A percentile compares a stretch with the other conserved stretches of the same genome.
phyloP scores from a whole-genome alignment of 257 asterid species.

The Phtheirospermum japonicum region DNA sequence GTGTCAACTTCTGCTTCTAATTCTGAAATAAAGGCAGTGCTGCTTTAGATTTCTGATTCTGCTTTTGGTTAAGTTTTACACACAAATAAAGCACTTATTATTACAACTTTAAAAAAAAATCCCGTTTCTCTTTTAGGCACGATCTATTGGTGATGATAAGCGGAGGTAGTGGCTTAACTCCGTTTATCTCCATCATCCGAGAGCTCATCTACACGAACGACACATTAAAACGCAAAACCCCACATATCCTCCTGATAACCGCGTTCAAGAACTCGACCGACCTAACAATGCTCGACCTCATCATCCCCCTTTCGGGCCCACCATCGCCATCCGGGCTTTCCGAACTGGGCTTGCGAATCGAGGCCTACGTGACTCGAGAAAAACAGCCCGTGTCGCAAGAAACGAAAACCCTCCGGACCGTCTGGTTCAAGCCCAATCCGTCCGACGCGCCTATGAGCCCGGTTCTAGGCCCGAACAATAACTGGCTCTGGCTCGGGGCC shows the following conservation, averaged over 20 bases:
- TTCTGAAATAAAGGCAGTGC: no score
- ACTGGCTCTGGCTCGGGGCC: slow-evolving; percentile 67
- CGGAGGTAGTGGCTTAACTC: slow-evolving; percentile 95
- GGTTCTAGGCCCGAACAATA: slow-evolving; percentile 47
- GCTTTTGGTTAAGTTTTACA: no score
- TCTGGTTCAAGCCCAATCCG: slow-evolving; percentile 63
- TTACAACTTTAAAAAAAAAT: no score
- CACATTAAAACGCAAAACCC: slow-evolving; percentile 42
- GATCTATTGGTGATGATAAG: slow-evolving; percentile 73
- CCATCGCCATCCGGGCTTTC: slow-evolving; percentile 33
- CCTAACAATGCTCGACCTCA: slow-evolving; percentile 61
- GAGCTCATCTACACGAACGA: slow-evolving; percentile 52
- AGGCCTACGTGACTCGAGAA: slow-evolving; percentile 74
- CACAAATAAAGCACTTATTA: no score
- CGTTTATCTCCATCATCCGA: slow-evolving; percentile 77
- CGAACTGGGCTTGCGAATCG: slow-evolving; percentile 43
- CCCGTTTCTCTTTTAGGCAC: slow-evolving; percentile 38
- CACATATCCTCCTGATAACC: slow-evolving; percentile 55
- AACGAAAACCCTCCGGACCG: slow-evolving; percentile 32
- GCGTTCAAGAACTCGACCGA: slow-evolving; percentile 70
- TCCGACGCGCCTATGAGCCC: slow-evolving; percentile 56
- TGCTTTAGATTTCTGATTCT: no score
- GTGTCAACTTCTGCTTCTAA: no score
- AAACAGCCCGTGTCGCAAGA: slow-evolving; percentile 27
- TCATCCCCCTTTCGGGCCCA: slow-evolving; percentile 55